These are phyloP conservation scores for Dothistroma septosporum DNA, from an alignment of 2,329 filamentous ascomycete genomes.

Conservation along the genomic window DNA sequence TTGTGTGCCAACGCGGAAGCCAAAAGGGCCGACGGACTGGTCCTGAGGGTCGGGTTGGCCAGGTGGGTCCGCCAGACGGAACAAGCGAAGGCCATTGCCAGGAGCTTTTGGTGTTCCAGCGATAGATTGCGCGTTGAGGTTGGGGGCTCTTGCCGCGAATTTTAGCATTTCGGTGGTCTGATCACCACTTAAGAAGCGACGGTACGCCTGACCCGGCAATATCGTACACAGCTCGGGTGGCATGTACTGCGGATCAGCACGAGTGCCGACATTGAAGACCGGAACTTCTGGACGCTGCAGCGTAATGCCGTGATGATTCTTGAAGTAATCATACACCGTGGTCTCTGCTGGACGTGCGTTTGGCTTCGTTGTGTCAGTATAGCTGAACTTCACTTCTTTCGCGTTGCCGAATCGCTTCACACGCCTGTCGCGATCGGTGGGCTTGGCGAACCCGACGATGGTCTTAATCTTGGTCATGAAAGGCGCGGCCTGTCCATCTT, in stretches of 20 bases:
- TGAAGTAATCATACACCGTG: constrained; percentile 52
- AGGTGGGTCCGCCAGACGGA: constrained; percentile 47
- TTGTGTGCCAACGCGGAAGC: constrained; percentile 56
- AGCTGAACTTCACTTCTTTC: constrained; percentile 50
- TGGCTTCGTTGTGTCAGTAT: constrained; percentile 14
- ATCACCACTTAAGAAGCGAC: constrained; percentile 53
- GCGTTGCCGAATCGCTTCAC: constrained; percentile 36
- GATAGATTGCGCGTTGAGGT: constrained; percentile 64
- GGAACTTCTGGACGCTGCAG: constrained; percentile 49
- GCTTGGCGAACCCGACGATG: constrained; percentile 45
- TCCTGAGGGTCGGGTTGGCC: constrained; percentile 16
- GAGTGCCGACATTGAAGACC: constrained; percentile 60
- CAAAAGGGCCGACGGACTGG: constrained; percentile 48
- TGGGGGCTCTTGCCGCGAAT: constrained; percentile 66
- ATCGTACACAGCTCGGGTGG: constrained; percentile 65
- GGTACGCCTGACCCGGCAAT: constrained; percentile 60
- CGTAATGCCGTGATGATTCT: constrained; percentile 38
- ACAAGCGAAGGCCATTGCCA: constrained; percentile 51
- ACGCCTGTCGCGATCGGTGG: constrained; percentile 18
- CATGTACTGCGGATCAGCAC: constrained; percentile 57
- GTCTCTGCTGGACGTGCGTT: constrained; percentile 40
- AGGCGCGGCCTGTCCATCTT: constrained; percentile 21
- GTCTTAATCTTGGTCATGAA: constrained; percentile 39
- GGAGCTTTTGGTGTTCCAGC: constrained; percentile 33
- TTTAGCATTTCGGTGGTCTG: constrained; percentile 68